Conservation (phyloP, 345 rosid species). For the Psidium friedrichsthalianum region DNA sequence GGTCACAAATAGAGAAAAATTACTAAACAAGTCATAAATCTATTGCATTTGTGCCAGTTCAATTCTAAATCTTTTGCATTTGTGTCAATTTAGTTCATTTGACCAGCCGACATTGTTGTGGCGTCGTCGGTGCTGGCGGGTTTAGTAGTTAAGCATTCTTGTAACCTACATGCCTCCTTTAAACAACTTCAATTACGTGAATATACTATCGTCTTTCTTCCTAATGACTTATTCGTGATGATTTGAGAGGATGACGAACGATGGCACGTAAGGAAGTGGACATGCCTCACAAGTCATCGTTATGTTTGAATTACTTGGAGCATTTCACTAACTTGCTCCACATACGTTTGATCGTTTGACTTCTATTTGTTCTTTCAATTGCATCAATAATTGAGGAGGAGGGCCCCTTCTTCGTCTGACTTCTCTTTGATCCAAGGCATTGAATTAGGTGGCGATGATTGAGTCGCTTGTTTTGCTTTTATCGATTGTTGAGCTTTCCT, state of each 20-base stretch:
- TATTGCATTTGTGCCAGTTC: too few species aligned
- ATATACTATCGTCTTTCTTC: neutral
- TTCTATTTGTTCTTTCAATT: neutral
- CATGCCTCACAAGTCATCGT: neutral
- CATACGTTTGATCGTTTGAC: neutral
- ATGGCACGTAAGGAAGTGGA: neutral
- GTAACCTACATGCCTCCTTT: rapidly evolving
- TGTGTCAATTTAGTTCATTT: too few species aligned
- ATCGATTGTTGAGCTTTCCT: neutral
- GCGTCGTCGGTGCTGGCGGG: too few species aligned
- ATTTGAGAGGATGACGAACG: neutral
- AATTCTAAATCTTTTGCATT: too few species aligned
- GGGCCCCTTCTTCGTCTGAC: neutral
- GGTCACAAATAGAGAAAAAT: too few species aligned
- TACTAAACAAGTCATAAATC: too few species aligned
- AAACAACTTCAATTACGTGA: neutral
- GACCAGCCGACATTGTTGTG: too few species aligned
- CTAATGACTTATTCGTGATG: neutral
- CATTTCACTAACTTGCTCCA: neutral
- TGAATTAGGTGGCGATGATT: neutral
- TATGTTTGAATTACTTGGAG: neutral
- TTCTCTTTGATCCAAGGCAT: neutral
- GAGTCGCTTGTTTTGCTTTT: neutral
- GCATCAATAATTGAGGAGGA: neutral
- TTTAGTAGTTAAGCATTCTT: neutral